Percentiles rank a stretch among this genome's conserved stretches.
Conservation (phyloP, 116 monocot genomes). For the Trichopus zeylanicus region DNA sequence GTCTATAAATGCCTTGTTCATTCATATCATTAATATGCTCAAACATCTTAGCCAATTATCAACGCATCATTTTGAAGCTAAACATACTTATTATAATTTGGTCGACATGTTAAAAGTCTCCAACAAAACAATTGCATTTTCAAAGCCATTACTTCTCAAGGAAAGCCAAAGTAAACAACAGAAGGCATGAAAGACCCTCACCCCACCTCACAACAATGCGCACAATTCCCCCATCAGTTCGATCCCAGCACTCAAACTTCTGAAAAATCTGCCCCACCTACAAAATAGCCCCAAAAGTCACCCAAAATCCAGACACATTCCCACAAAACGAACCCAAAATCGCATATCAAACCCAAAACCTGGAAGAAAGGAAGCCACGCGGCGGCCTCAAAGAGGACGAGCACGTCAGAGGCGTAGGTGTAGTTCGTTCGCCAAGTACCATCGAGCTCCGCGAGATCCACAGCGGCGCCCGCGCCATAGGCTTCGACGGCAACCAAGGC, state of each 20-base stretch:
- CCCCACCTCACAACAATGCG: slow-evolving; percentile 93
- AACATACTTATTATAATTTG: too few species aligned
- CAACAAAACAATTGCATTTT: too few species aligned
- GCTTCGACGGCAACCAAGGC: slow-evolving; percentile 38
- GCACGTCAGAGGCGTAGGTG: slow-evolving; percentile 79
- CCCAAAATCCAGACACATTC: slow-evolving; percentile 1
- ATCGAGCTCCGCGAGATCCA: slow-evolving; percentile 54
- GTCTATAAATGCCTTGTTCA: too few species aligned
- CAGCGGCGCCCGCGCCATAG: slow-evolving; percentile 39
- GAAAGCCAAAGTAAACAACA: too few species aligned
- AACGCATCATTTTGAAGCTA: too few species aligned
- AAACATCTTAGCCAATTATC: too few species aligned
- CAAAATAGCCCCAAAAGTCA: slow-evolving; percentile 10
- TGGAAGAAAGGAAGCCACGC: slow-evolving; percentile 61
- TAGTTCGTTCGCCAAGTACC: slow-evolving; percentile 85
- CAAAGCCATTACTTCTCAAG: too few species aligned
- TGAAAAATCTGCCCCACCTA: slow-evolving; percentile 93
- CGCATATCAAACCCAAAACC: slow-evolving; percentile 18
- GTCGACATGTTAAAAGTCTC: too few species aligned
- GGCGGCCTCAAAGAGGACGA: slow-evolving; percentile 76
- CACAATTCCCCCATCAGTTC: slow-evolving; percentile 65
- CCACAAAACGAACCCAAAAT: neutral
- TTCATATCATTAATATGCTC: too few species aligned
- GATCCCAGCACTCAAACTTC: slow-evolving; percentile 80
- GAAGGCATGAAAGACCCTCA: too few species aligned